phyloP scores from a whole-genome alignment of 2,329 filamentous ascomycete species.

The Xylaria sp. region DNA sequence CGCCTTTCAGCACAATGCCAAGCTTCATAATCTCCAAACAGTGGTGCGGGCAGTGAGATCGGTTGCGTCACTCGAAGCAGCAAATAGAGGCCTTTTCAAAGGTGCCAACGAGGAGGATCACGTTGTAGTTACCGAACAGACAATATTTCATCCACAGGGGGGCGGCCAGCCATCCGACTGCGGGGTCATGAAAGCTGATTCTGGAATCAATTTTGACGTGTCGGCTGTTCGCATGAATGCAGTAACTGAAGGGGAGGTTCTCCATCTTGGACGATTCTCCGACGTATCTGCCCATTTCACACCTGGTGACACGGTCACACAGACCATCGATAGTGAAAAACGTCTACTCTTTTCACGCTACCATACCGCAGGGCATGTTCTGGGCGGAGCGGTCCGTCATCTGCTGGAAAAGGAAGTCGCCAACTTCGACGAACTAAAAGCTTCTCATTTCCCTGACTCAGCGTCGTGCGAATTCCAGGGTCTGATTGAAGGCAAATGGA shows the following conservation, averaged over 20 bases:
- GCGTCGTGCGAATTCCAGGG: conserved; percentile 73
- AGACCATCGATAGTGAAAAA: conserved; percentile 65
- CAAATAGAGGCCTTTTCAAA: conserved; percentile 64
- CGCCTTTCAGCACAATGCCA: conserved; percentile 45
- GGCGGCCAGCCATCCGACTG: conserved; percentile 75
- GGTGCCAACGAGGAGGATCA: conserved; percentile 55
- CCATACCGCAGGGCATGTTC: conserved; percentile 76
- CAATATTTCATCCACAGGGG: conserved; percentile 79
- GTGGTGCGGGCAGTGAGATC: conserved; percentile 51
- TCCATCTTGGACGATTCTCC: conserved; percentile 68
- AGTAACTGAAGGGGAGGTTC: conserved; percentile 57
- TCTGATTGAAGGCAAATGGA: conserved; percentile 67
- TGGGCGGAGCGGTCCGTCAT: conserved; percentile 69
- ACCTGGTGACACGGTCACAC: conserved; percentile 53
- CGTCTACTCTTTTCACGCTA: conserved; percentile 69
- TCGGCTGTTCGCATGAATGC: conserved; percentile 61
- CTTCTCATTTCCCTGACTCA: conserved; percentile 71
- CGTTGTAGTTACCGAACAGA: conserved; percentile 65
- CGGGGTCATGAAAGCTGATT: conserved; percentile 56
- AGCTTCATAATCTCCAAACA: conserved; percentile 40
- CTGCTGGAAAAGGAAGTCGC: conserved; percentile 58
- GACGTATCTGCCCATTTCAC: conserved; percentile 43
- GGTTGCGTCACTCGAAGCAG: conserved; percentile 55
- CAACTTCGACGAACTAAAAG: conserved; percentile 70
- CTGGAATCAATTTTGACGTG: conserved; percentile 55